phyloP scores from a whole-genome alignment of 2,329 filamentous ascomycete species.

The Fusarium sp. region DNA sequence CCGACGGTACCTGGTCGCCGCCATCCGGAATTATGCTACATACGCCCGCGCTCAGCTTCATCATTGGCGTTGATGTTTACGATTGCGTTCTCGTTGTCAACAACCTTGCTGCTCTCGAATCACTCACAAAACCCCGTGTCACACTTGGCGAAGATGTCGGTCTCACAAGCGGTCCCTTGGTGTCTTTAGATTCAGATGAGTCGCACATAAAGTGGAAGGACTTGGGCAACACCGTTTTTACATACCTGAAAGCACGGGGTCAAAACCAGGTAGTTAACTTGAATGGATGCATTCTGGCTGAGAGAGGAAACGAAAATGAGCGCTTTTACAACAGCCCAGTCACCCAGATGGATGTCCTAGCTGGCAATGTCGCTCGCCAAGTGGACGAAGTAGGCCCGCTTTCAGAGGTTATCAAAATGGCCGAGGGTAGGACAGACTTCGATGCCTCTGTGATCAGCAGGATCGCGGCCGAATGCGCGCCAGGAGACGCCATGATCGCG shows the following conservation, averaged over 20 bases:
- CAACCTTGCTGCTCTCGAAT: conserved; percentile 83
- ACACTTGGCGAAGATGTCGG: conserved; percentile 86
- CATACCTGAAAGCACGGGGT: conserved; percentile 70
- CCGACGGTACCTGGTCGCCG: conserved; percentile 90
- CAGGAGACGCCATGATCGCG: conserved; percentile 76
- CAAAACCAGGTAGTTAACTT: conserved; percentile 67
- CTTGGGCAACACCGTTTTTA: conserved; percentile 66
- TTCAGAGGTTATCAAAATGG: conserved; percentile 86
- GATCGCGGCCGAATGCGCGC: conserved; percentile 75
- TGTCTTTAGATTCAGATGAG: conserved; percentile 64
- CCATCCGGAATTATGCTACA: conserved; percentile 93
- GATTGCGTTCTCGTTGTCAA: conserved; percentile 96
- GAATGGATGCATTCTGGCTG: conserved; percentile 68
- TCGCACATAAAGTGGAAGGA: conserved; percentile 65
- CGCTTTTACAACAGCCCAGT: conserved; percentile 66
- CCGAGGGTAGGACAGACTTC: conserved; percentile 83
- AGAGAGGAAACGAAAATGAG: conserved; percentile 71
- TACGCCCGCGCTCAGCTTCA: conserved; percentile 87
- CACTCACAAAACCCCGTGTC: conserved; percentile 82
- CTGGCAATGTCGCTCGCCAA: conserved; percentile 67
- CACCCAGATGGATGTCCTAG: conserved; percentile 68
- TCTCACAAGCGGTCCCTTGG: conserved; percentile 81
- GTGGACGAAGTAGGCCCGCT: conserved; percentile 70
- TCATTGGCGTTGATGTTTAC: conserved; percentile 94
- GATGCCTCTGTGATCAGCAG: conserved; percentile 75